Base-by-base conservation (phyloP, 495 filamentous ascomycete species). In the Halenospora varia region DNA sequence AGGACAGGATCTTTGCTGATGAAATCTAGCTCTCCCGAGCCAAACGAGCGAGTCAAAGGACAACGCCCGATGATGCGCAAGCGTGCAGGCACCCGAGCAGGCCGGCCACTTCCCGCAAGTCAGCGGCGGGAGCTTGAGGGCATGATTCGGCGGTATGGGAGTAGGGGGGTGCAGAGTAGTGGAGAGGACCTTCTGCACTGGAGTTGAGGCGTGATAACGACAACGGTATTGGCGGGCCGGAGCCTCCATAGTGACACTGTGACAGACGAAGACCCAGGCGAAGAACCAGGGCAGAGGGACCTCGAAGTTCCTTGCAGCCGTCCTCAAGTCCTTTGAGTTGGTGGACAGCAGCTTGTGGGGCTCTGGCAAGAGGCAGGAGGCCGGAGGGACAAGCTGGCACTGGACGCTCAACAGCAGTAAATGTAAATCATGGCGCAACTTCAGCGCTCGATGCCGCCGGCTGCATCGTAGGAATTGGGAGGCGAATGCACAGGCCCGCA, bases 161-260 rank as follows among this genome's bases (percentile, higher is more conserved):
- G 47, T 29, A 26, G 3, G 20, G 29, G 39, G 47, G 10, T 10
- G 9, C 15, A 19, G 19, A 22, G 17, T 15, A 25, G 19, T n/a
- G 10, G 13, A 18, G 22, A 2, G 22, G 40, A 61, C 11, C 13
- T 11, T 39, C 13, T 44, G 17, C 18, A 20, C 15, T n/a, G 19
- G 45, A 19, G 18, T 51, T 40, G 44, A 42, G 51, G 19, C 22
- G 25, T 53, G 23, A 55, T 24, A 41, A 35, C 10, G 35, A 57
- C 25, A 57, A 40, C 60, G 60, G 60, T 62, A 46, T 59, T 35
- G 26, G 48, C 55, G 61, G 61, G 55, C 61, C 55, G 61, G 23
- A 51, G 48, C 25, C n/a, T 22, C 48, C 3, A 39, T 53, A 40
- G 29, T 11, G 10, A 4, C 53, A 45, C 23, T 17, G 13, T 17